Percentiles rank a stretch among this genome's conserved stretches.
Conservation (phyloP, 106 monocot genomes). For the Agapanthus africanus region DNA sequence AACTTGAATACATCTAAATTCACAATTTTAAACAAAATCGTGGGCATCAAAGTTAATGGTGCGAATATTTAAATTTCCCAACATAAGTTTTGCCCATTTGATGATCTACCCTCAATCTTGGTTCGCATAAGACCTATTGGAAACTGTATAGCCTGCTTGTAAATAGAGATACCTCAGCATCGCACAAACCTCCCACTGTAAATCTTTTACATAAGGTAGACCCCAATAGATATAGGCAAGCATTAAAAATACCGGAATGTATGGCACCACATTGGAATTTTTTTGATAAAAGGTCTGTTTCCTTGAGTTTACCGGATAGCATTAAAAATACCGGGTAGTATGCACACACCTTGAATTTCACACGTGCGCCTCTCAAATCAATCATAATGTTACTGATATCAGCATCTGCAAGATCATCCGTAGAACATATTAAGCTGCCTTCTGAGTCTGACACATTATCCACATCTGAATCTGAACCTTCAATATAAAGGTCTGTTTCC, state of each 20-base stretch:
- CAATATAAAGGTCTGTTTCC: slow-evolving; percentile 15
- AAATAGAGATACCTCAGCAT: too few species aligned
- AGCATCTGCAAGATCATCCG: slow-evolving; percentile 6
- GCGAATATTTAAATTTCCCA: neutral
- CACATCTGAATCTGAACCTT: slow-evolving; percentile 11
- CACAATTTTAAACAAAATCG: neutral
- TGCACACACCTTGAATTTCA: slow-evolving; percentile 43
- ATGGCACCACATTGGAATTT: neutral
- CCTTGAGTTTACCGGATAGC: too few species aligned
- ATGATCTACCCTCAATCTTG: neutral
- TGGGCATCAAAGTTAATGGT: neutral
- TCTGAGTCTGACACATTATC: slow-evolving; percentile 19
- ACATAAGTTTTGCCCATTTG: neutral
- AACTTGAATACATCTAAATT: neutral
- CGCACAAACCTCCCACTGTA: too few species aligned
- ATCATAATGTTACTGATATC: slow-evolving; percentile 39
- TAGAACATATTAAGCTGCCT: slow-evolving; percentile 5
- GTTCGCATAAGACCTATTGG: neutral
- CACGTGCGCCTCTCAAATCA: slow-evolving; percentile 37
- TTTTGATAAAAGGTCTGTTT: too few species aligned
- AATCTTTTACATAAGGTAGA: neutral
- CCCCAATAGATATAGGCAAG: neutral
- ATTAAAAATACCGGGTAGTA: neutral
- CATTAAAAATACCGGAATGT: neutral
- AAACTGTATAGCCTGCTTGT: too few species aligned